phyloP scores from a whole-genome alignment of 148 eudicot genomes.

The Vaccinium corymbosum region DNA sequence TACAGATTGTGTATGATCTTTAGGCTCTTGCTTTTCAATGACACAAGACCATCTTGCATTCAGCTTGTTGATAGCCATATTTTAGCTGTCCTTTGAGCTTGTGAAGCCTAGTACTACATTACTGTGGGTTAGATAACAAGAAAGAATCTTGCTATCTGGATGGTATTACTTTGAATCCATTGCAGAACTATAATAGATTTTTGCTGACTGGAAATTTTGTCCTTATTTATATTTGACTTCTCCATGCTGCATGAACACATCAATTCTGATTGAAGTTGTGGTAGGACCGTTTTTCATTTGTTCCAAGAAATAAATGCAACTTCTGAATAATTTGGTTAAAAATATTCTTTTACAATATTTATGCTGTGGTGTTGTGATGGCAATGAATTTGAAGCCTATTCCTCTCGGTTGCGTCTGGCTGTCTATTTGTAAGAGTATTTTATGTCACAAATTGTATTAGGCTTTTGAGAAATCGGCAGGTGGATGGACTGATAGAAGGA shows the following conservation, averaged over 20 bases:
- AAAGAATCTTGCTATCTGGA: not conserved
- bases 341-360: not conserved
- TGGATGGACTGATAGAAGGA: not conserved
- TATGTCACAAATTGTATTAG: not conserved
- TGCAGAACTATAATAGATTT: not conserved
- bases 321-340: not conserved
- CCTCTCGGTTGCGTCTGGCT: not conserved
- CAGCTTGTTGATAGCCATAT: not conserved
- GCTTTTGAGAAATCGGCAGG: not conserved
- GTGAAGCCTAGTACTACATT: not conserved
- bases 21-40: no score
- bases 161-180: not conserved
- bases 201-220: not conserved
- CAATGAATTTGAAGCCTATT: not conserved
- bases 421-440: not conserved
- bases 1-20: no score
- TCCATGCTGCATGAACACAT: not conserved
- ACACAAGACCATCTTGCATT: not conserved
- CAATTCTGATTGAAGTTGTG: not conserved
- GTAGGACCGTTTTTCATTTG: not conserved
- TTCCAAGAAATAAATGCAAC: not conserved
- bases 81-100: not conserved
- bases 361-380: not conserved
- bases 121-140: not conserved
- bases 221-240: not conserved